A percentile compares a stretch with the other conserved stretches of the same genome.
Conservation (phyloP, 1,284 basidiomycete genomes). For the Exsudoporus floridanus region DNA sequence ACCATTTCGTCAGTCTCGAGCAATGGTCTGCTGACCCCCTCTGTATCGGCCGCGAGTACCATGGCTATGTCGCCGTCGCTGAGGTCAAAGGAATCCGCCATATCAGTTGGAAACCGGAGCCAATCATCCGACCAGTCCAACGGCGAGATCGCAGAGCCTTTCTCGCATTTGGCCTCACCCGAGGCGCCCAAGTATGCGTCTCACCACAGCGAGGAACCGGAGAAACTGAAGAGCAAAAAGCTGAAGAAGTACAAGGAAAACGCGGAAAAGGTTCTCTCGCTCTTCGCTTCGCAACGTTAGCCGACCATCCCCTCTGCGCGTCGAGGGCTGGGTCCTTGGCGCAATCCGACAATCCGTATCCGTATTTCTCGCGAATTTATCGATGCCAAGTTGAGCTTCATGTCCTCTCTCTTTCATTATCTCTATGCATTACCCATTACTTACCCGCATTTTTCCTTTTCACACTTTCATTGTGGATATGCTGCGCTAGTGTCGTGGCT, state of each 20-base stretch:
- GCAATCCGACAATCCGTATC: conserved; percentile 10
- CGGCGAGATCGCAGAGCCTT: conserved; percentile 41
- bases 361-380: conserved; percentile 22
- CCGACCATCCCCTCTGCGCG: conserved; percentile 1
- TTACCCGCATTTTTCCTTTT: conserved; percentile 14
- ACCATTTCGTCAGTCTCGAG: conserved; percentile 49
- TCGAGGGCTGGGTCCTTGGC: conserved; percentile 29
- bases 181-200: conserved; percentile 37
- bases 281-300: conserved; percentile 62
- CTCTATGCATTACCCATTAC: conserved; percentile 31
- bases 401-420: conserved; percentile 25
- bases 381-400: conserved; percentile 19
- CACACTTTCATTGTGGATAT: conserved; percentile 16
- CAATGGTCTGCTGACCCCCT: conserved; percentile 53
- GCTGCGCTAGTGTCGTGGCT: conserved; percentile 28
- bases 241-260: conserved; percentile 81
- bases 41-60: conserved; percentile 49
- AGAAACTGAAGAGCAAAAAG: conserved; percentile 66
- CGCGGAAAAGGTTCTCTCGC: conserved; percentile 75
- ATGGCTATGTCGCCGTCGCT: conserved; percentile 60
- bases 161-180: conserved; percentile 26
- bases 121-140: conserved; percentile 72
- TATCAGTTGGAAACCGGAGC: conserved; percentile 65
- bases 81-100: conserved; percentile 73
- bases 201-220: conserved; percentile 42